Evolutionary conservation across 208 protist species (phyloP).

Genomic region (Novymonas esmeraldas): DNA sequence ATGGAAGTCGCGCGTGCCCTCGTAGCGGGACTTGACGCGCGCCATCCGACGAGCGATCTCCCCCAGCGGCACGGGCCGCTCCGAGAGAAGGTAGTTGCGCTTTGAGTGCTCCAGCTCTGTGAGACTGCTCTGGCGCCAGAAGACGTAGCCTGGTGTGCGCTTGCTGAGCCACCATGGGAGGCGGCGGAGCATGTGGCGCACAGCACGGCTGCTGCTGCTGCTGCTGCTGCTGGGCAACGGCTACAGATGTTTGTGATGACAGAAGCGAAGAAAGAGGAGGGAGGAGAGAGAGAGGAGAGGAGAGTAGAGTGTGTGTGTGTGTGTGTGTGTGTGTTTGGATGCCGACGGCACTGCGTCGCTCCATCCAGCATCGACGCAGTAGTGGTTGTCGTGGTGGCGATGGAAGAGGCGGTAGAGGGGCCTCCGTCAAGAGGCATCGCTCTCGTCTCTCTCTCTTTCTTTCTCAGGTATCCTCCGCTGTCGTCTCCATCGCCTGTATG

Average conservation of each 20-base stretch:
- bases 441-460: no score
- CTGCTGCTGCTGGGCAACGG: not conserved
- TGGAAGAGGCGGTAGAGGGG: no score
- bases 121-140: slow-evolving; percentile 85
- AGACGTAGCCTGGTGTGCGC: slow-evolving; percentile 89
- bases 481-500: no score
- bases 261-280: slow-evolving; percentile 8
- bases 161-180: slow-evolving; percentile 37
- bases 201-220: not conserved
- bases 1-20: slow-evolving; percentile 77
- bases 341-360: not conserved
- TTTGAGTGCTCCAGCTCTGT: slow-evolving; percentile 76
- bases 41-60: slow-evolving; percentile 88
- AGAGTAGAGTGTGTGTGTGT: not conserved
- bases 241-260: no score
- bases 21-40: slow-evolving; percentile 75
- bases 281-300: slow-evolving; percentile 1
- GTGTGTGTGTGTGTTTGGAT: not conserved
- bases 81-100: slow-evolving; percentile 77
- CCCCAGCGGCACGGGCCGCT: slow-evolving; percentile 74
- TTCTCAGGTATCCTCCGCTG: no score
- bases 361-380: no score
- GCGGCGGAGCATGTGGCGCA: slow-evolving; percentile 40
- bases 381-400: no score
- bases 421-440: no score